Evolutionary conservation across 2,329 filamentous ascomycete species (phyloP).

Genomic region (Dactylellina drechsleri): DNA sequence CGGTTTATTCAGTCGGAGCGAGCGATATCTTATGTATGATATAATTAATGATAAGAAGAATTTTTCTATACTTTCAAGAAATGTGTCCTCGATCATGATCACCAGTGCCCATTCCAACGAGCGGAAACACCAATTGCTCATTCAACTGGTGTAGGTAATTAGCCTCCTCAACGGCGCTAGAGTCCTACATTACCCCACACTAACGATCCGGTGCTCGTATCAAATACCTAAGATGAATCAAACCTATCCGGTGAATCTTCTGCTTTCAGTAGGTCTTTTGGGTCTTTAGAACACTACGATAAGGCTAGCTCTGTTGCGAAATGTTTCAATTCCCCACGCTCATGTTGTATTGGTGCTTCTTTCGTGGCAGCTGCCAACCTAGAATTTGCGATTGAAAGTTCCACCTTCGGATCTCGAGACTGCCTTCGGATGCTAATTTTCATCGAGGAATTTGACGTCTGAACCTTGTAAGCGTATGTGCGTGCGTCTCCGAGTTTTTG

Average conservation of each 20-base stretch:
- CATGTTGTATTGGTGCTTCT: no score
- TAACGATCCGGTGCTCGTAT: constrained; percentile 40
- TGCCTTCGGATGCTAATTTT: no score
- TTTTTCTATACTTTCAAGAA: constrained; percentile 28
- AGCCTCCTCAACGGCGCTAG: constrained; percentile 31
- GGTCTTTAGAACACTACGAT: constrained; percentile 23
- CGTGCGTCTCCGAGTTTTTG: background rate
- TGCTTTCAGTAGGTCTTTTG: constrained; percentile 6
- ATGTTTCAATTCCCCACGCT: constrained; percentile 48
- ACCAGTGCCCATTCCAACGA: background rate
- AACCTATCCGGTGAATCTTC: constrained; percentile 15
- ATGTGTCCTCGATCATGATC: constrained; percentile 10
- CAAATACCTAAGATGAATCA: constrained; percentile 48
- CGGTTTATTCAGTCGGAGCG: constrained; percentile 50
- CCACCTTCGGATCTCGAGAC: no score
- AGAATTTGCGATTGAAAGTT: background rate
- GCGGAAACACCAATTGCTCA: no score
- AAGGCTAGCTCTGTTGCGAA: constrained; percentile 31
- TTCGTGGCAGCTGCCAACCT: background rate
- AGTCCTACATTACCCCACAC: constrained; percentile 31
- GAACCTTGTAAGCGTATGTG: background rate
- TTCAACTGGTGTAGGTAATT: background rate
- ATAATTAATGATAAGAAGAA: constrained; percentile 10
- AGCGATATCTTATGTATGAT: constrained; percentile 52
- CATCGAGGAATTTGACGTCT: background rate